phyloP scores from a whole-genome alignment of 768 basidiomycete species.

The Lactarius vividus region DNA sequence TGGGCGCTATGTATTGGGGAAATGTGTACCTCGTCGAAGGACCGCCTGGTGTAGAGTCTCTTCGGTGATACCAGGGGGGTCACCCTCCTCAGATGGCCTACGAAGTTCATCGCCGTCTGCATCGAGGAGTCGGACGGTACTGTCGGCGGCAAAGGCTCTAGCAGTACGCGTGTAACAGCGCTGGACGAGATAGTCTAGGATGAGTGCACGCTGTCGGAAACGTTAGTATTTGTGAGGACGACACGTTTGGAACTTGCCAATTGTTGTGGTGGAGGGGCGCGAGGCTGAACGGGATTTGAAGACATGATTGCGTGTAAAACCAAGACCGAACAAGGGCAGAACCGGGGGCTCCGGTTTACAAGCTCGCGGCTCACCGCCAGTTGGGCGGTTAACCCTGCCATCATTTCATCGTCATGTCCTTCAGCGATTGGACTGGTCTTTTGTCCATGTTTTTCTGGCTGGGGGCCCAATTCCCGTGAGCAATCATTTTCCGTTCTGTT shows the following conservation, averaged over 20 bases:
- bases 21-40: slow-evolving; percentile 19
- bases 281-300: slow-evolving; percentile 1
- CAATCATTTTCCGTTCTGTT: slow-evolving; percentile 26
- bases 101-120: slow-evolving; percentile 68
- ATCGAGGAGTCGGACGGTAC: slow-evolving; percentile 58
- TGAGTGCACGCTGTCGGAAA: slow-evolving; percentile 54
- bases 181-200: slow-evolving; percentile 76
- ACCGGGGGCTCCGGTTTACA: background rate
- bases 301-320: slow-evolving; percentile 11
- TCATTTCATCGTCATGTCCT: slow-evolving; percentile 22
- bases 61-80: slow-evolving; percentile 25
- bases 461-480: slow-evolving; percentile 86
- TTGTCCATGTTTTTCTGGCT: slow-evolving; percentile 77
- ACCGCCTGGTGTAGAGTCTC: slow-evolving; percentile 20
- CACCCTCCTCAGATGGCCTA: slow-evolving; percentile 30
- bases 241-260: slow-evolving; percentile 12
- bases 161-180: slow-evolving; percentile 72
- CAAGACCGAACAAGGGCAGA: background rate
- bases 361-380: background rate
- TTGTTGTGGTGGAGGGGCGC: slow-evolving; percentile 4
- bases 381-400: background rate
- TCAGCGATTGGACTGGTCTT: slow-evolving; percentile 70
- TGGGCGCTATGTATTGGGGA: background rate
- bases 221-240: background rate
- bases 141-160: slow-evolving; percentile 62